Base-by-base conservation (phyloP, 1,139 yeast genomes). In the Tardiomyces blankii region DNA sequence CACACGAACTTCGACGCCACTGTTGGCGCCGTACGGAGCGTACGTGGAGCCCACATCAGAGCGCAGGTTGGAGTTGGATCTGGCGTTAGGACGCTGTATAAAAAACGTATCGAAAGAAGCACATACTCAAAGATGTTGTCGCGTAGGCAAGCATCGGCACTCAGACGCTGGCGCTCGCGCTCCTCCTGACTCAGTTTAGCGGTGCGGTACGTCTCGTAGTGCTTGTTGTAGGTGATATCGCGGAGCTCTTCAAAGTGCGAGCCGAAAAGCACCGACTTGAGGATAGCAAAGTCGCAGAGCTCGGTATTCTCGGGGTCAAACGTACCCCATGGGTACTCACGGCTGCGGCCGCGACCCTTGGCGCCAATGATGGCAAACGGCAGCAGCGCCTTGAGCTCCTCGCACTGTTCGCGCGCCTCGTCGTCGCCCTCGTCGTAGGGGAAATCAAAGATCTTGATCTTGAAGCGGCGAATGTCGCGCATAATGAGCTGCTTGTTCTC, bases 271-370 rank as follows among this genome's bases (percentile, higher is more conserved):
- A 91, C 89, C 46, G 88, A 81, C 60, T 89, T 80, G 57, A 91
- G 72, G 21, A 83, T 74, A n/a, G 82, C 75, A 62, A 91, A 87
- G 63, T 91, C 97, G 46, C 93, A 81, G 55, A 81, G 77, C 47
- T 77, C 77, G 18, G 94, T 80, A 61, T 91, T 93, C 58, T 86
- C 89, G 43, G 89, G 86, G 13, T 85, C 91, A 45, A 87, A 78
- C 46, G 78, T 65, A 0, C 97, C 97, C 97, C 98, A 91, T 18
- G 96, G 96, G 62, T 89, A 91, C 62, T 80, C 77, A 63, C 98
- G 77, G 7, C 87, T 96, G 52, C 89, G 78, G 16, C 46, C 50
- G 14, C 32, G 4, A 19, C 73, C 75, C 62, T 87, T 94, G 1
- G 93, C 80, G 4, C 93, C 80, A 55, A 89, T 82, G 38, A 89